Base-by-base conservation (phyloP, 306 rosid species). In the Vigna unguiculata region DNA sequence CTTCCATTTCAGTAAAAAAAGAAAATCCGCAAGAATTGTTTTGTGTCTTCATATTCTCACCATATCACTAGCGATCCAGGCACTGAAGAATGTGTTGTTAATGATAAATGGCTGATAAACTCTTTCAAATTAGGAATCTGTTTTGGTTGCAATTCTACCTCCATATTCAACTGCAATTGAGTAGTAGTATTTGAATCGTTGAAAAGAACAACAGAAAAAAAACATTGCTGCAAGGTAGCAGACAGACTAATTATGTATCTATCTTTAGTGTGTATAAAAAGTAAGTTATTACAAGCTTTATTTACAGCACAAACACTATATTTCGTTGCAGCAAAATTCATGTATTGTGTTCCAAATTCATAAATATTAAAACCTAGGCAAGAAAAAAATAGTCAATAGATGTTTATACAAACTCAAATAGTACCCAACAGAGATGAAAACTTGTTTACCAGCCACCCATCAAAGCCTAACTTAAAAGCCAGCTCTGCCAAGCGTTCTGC, bases 101-200 rank as follows among this genome's bases (percentile, higher is more conserved):
- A 60, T 28, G 66, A 60, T 60, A 60, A 30, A 60, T 60, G 66
- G 4, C 16, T 60, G 21, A 60, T 41, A 60, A 60, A 60, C 66
- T 60, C 43, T 60, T 30, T 60, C 43, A 60, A 60, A 60, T 60
- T 60, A 15, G 66, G 4, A 60, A 60, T 60, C 21, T 60, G 41
- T 4, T 60, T 20, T 11, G 13, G 43, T 20, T 15, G 34, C 66
- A 60, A 60, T 15, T 21, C 1, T 60, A 60, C 66, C 22, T 60
- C 66, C 43, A 60, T 60, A 30, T 60, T 60, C 66, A 60, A 30
- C 66, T 60, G 66, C 43, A 58, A 58, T 12, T 58, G 38, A 58
- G 40, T 25, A 19, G 7, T 58, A 6, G 8, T 25, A 13, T 58
- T 25, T 58, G 64, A 58, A 58, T 58, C 9, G 24, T 24, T 24